A percentile compares a stretch with the other conserved stretches of the same genome.
These are phyloP conservation scores for Acanthamoeba quina DNA, from an alignment of 208 protist species.

Conservation along the genomic window DNA sequence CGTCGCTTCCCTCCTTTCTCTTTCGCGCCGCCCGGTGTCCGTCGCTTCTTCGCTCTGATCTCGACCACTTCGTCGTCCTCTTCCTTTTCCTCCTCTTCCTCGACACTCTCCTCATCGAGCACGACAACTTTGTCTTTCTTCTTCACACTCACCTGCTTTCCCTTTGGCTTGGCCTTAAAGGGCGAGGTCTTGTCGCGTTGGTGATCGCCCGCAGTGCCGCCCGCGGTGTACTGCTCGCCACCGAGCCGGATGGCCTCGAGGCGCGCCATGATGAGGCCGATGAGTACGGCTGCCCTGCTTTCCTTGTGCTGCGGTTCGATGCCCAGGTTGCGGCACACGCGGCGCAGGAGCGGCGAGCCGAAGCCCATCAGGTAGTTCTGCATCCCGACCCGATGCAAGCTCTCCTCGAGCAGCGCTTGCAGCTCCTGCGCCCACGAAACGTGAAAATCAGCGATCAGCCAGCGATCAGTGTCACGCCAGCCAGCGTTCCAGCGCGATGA, in stretches of 20 bases:
- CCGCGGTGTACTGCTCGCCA: not conserved
- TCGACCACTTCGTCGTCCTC: too few species aligned
- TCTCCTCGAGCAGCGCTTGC: conserved; percentile 7
- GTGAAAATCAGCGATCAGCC: not conserved
- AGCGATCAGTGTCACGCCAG: not conserved
- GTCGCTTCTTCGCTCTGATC: not conserved
- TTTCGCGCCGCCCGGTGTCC: not conserved
- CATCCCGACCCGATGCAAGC: not conserved
- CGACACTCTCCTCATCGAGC: not conserved
- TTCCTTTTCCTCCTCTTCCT: not conserved
- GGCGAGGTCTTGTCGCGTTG: not conserved
- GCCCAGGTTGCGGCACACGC: not conserved
- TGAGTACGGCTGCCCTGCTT: not conserved
- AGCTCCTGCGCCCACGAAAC: not conserved
- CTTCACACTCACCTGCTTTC: not conserved
- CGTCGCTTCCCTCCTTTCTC: not conserved
- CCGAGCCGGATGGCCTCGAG: not conserved
- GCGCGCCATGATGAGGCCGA: not conserved
- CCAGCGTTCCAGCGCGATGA: not conserved
- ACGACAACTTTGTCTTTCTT: not conserved
- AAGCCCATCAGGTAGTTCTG: not conserved
- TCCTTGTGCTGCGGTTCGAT: not conserved
- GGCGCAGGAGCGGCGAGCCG: not conserved
- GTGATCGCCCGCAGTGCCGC: not conserved
- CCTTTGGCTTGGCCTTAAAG: not conserved